Base-by-base conservation (phyloP, 1,139 yeast species). In the Lodderomyces jiufengensis region DNA sequence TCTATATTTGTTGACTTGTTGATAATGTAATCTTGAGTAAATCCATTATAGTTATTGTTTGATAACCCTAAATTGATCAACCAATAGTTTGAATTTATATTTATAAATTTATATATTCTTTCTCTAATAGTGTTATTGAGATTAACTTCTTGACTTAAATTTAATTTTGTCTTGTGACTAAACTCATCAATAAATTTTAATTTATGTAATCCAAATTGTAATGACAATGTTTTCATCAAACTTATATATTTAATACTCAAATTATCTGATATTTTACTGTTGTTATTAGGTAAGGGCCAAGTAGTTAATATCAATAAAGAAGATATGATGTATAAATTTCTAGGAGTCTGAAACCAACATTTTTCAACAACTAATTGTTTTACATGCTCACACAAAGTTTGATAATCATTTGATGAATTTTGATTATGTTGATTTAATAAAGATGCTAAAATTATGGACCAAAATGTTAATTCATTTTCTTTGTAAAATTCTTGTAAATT, bases 331-430 rank as follows among this genome's bases (percentile, higher is more conserved):
- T 65, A 67, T 12, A 69, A 62, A 16, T 71, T 65, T 43, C 75
- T 57, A 9, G 76, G 76, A 16, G 75, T 70, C 32, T 61, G 56
- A 37, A 64, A 53, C 76, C 75, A 70, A 49, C 74, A 67, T 38
- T 57, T 62, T 33, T 59, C 59, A 30, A 68, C 74, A 28, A 69
- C 73, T 45, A 68, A 54, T 14, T 59, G 47, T 39, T 66, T 66
- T 26, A 69, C 52, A 39, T 68, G 73, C 15, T 56, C 53, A 2
- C 61, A 44, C 31, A 70, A 52, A 8, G 37, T 41, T 24, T 44
- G 33, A 45, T 67, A 67, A 25, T 23, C n/a, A 9, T 25, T 13
- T 8, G 34, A 27, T 18, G 20, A 18, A 5, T 46, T 48, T 11
- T 41, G 24, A 4, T 24, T 16, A 12, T 25, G 11, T 13, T 31